Conservation (phyloP, 1,284 basidiomycete species). For the Leccinum griseonigrum region DNA sequence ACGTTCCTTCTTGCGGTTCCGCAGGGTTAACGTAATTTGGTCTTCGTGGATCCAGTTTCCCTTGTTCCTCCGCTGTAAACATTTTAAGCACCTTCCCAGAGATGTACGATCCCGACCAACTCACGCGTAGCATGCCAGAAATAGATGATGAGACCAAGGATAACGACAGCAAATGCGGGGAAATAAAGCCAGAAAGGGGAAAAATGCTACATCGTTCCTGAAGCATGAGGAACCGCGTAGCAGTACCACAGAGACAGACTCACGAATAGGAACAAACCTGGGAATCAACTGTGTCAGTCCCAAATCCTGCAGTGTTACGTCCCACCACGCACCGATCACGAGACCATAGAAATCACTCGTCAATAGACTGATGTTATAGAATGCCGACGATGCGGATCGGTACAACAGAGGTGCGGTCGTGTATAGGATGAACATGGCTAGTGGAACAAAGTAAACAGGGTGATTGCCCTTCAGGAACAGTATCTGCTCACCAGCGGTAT, state of each 20-base stretch:
- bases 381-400: conserved; percentile 78
- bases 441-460: conserved; percentile 12
- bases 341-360: conserved; percentile 85
- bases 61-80: conserved; percentile 70
- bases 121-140: conserved; percentile 80
- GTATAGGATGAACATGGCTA: conserved; percentile 80
- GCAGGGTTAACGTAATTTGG: conserved; percentile 56
- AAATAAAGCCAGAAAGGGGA: conserved; percentile 84
- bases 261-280: conserved; percentile 69
- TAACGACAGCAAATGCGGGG: conserved; percentile 64
- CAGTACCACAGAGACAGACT: conserved; percentile 24
- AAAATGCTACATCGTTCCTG: conserved; percentile 54
- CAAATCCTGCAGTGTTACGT: background rate
- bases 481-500: conserved; percentile 51
- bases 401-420: conserved; percentile 83
- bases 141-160: conserved; percentile 73
- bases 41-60: conserved; percentile 55
- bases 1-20: conserved; percentile 17
- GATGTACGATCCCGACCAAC: conserved; percentile 24
- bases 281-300: conserved; percentile 7
- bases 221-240: conserved; percentile 11
- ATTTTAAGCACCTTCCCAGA: conserved; percentile 4
- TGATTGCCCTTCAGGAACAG: background rate
- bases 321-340: conserved; percentile 59
- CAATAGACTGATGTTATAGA: conserved; percentile 79